Evolutionary conservation across 1,284 basidiomycete species (phyloP), one percentile per base, ranked within the genome.

Genomic region (Trametes versicolor): DNA sequence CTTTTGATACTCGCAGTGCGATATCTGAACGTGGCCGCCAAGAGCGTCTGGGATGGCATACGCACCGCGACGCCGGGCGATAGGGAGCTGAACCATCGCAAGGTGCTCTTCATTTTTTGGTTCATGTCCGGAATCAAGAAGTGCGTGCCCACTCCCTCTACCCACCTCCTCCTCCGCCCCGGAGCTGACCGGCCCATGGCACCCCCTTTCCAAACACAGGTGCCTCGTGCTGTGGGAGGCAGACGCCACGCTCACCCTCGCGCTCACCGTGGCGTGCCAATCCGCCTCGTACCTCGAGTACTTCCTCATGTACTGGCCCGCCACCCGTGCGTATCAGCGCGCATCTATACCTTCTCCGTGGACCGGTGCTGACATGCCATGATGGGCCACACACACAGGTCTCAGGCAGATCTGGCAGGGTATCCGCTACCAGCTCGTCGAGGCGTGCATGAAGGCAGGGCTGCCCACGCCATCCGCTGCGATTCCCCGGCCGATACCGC

Each of bases 71-170:
- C 27, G 15, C 3, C 36, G 6, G 62, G 55, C 23, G 32, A 47
- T 9, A 41, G 23, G 12, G 39, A 58, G 15, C 55, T 63, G 21
- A 60, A 67, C 43, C 65, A 62, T 80, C 84, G 66, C 81, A 84
- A 10, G 80, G 90, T 90, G 12, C 89, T 89, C 75, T 91, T 88
- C 73, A 80, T 87, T 29, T 90, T 89, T 75, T 92, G 90, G 90
- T 89, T 91, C 74, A 83, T 91, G 54, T 82, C 80, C 64, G 82
- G 88, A 87, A 88, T 71, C 57, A 77, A 55, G 47, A 69, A 60
- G 68, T 69, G 49, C 48, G 12, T 57, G 2, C 48, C 6, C 19
- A 23, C 17, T 32, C 19, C n/a, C 27, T n/a, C 13, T 56, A 15
- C 2, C 41, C 54, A 8, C 41, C 23, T 29, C 9, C 27, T 32